phyloP scores from a whole-genome alignment of 2,329 filamentous ascomycete genomes.

The Grosmannia serpens region DNA sequence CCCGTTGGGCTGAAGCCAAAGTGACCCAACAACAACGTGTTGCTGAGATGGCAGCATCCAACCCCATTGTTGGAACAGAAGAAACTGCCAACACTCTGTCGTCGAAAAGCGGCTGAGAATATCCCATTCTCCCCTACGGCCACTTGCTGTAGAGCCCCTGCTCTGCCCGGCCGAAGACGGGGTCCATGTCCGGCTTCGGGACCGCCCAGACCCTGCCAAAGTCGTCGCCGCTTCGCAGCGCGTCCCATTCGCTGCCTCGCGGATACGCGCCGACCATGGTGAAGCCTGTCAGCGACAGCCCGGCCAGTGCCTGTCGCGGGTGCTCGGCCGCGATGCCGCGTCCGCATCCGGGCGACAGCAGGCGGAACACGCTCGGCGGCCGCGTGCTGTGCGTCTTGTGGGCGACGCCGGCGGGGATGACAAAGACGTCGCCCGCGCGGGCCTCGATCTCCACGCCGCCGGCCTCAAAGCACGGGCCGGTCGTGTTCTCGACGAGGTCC shows the following conservation, averaged over 20 bases:
- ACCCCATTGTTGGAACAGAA: too few relatives aligned
- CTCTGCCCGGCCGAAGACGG: not conserved
- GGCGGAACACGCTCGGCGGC: not conserved
- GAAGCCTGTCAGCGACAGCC: not conserved
- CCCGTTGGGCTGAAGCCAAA: not conserved
- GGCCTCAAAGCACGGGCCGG: not conserved
- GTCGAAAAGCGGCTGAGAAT: too few relatives aligned
- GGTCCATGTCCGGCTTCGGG: not conserved
- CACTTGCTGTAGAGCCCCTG: not conserved
- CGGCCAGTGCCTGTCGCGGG: not conserved
- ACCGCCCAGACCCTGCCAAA: not conserved
- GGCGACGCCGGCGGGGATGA: constrained; percentile 1
- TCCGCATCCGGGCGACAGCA: not conserved
- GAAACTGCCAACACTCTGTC: too few relatives aligned
- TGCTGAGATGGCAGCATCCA: not conserved
- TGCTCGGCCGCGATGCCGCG: not conserved
- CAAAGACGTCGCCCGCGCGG: not conserved
- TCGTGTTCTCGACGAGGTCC: not conserved
- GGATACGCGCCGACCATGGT: constrained; percentile 1
- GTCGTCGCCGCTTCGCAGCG: not conserved
- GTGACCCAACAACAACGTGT: not conserved
- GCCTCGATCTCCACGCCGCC: not conserved
- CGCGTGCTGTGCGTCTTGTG: constrained; percentile 1
- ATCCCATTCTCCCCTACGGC: not conserved
- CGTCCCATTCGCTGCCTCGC: not conserved